These are phyloP conservation scores for Pseudocercospora fijiensis DNA, from an alignment of 2,329 filamentous ascomycete genomes.

Conservation along the genomic window DNA sequence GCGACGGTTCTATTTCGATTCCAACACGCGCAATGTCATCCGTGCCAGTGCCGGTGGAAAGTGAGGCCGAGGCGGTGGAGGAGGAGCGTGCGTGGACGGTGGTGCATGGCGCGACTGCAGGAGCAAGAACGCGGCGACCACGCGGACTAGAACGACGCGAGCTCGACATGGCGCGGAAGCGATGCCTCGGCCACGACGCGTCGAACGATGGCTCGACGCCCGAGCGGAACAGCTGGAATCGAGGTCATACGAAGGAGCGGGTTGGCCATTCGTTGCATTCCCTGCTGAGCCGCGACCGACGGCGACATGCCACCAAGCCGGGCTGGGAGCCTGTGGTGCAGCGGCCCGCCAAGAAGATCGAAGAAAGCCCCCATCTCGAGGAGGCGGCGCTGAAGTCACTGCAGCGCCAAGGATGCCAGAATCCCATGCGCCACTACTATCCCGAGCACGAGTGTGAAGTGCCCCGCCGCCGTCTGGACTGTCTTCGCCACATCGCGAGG, in stretches of 20 bases:
- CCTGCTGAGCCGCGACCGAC: not conserved
- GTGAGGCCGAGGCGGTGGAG: not conserved
- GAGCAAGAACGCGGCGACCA: not conserved
- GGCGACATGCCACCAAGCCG: not conserved
- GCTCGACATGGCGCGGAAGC: not conserved
- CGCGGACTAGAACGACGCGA: not conserved
- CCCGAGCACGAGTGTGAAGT: conserved; percentile 17
- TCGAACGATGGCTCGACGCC: not conserved
- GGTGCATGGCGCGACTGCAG: not conserved
- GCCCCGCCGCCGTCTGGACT: conserved; percentile 13
- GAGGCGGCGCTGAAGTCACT: conserved; percentile 15
- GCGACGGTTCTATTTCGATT: too few relatives aligned
- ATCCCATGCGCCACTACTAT: conserved; percentile 15
- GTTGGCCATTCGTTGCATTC: not conserved
- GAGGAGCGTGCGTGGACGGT: not conserved
- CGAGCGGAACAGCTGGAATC: not conserved
- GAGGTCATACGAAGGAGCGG: not conserved
- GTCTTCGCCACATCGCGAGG: conserved; percentile 14
- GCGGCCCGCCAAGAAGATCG: conserved; percentile 7
- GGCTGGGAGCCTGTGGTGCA: conserved; percentile 18
- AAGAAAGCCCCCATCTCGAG: conserved; percentile 12
- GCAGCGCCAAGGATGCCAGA: conserved; percentile 18
- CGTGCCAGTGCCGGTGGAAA: not conserved
- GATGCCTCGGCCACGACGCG: not conserved
- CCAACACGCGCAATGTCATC: too few relatives aligned